Evolutionary conservation across 2,329 filamentous ascomycete genomes (phyloP), one percentile per base, ranked within the genome.

Genomic region (Fusarium sublunatum): DNA sequence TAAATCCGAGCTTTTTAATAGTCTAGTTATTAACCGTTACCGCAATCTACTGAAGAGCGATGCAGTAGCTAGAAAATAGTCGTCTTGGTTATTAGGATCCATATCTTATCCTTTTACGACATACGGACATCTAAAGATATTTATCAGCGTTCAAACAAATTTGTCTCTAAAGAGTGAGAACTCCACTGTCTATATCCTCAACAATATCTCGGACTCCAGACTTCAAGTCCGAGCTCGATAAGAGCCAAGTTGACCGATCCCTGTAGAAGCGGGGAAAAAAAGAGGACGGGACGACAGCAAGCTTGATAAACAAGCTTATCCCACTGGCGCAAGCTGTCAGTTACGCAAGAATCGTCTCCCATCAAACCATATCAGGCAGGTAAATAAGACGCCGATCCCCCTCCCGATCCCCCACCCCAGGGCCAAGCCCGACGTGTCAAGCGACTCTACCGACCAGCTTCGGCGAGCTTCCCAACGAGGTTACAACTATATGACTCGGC

Each of bases 391-490:
- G 36, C 39, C 2, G 39, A 58, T 47, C 43, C 43, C 53, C 36
- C 26, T 43, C 48, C 12, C 26, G 40, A 26, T 26, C 29, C 45
- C 64, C 54, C 63, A 43, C 63, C 58, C 61, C 61, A 62, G 52
- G 38, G 42, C 48, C 57, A 60, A 60, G 44, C 50, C 19, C 19
- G 19, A 19, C 19, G 19, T 19, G 19, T 19, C 19, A 19, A 19
- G 19, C 19, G 19, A 19, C 19, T 19, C 19, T 19, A 19, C 19
- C 19, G 19, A 19, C 19, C 36, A 44, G 53, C 28, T 25, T 34
- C 58, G 42, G 53, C 25, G 50, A 48, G 47, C 62, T 68, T 61
- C 65, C 62, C 34, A 41, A 67, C 51, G 26, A 8, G 53, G 65
- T 53, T 66, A 68, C 53, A 39, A 45, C 35, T 12, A 24, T 40